Evolutionary conservation across 2,329 filamentous ascomycete genomes (phyloP), one percentile per base, ranked within the genome.

Genomic region (Fusarium odoratissimum): DNA sequence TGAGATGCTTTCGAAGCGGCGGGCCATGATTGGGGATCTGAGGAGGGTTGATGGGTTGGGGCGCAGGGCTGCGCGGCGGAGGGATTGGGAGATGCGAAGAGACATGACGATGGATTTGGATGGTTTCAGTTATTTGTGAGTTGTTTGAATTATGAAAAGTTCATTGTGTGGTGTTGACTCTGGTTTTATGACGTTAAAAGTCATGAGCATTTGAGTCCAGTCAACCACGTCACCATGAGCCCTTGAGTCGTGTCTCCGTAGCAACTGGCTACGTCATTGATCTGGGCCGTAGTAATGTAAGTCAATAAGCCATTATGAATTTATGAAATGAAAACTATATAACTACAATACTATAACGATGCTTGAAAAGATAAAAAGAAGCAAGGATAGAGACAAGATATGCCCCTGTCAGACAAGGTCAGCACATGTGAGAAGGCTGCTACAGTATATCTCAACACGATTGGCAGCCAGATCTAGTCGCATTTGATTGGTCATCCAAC

Each of bases 181-280:
- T 30, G 6, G 14, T 48, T 40, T 12, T 41, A 8, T 46, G 37
- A 55, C 2, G 11, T 3, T 7, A 16, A 45, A 17, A 35, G n/a
- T 21, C 8, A 14, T 14, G n/a, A 30, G 44, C 8, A 28, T 10
- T 46, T 30, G 2, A 21, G n/a, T 42, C 14, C 9, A 69, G 66
- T 69, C 66, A 48, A 64, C 45, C 38, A 69, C 65, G 66, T 69
- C 66, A 69, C 65, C 45, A 69, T 69, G 40, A 69, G 58, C 44
- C 40, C 8, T 51, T 38, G 66, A 69, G 40, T 44, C 56, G 31
- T 25, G 64, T 69, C 51, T 52, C 58, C 64, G 21, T n/a, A 69
- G 44, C 30, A 37, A 69, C 65, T 10, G 11, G 13, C 17, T n/a
- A 28, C 33, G 49, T 54, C 33, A 28, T 28, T 38, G 19, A 28